A percentile compares a stretch with the other conserved stretches of the same genome.
These are phyloP conservation scores for Botryotinia convoluta DNA, from an alignment of 2,329 filamentous ascomycete species.

Conservation along the genomic window DNA sequence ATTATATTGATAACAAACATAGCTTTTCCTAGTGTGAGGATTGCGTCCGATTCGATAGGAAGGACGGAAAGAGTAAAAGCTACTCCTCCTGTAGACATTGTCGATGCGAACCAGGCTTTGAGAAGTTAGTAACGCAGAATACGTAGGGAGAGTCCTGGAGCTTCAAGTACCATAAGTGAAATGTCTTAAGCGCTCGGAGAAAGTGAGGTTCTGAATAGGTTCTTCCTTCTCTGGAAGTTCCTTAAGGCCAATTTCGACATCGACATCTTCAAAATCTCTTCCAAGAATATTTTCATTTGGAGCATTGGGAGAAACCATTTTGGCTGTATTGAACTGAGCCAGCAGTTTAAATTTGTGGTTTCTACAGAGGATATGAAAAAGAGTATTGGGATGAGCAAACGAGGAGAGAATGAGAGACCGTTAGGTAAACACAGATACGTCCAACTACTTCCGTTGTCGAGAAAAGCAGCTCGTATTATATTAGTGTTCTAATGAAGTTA, in stretches of 20 bases:
- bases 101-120: slow-evolving; percentile 64
- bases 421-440: slow-evolving; percentile 4
- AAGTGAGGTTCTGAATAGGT: background rate
- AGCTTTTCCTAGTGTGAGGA: slow-evolving; percentile 62
- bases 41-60: slow-evolving; percentile 52
- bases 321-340: slow-evolving; percentile 17
- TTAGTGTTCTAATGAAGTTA: slow-evolving; percentile 11
- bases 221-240: slow-evolving; percentile 8
- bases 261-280: background rate
- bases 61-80: slow-evolving; percentile 62
- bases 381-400: background rate
- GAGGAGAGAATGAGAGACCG: slow-evolving; percentile 1
- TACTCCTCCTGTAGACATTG: slow-evolving; percentile 73
- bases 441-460: slow-evolving; percentile 3
- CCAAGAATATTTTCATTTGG: background rate
- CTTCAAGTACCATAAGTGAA: slow-evolving; percentile 17
- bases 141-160: slow-evolving; percentile 25
- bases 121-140: slow-evolving; percentile 28
- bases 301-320: slow-evolving; percentile 10
- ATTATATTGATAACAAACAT: slow-evolving; percentile 68
- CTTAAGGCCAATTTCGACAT: background rate
- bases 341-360: slow-evolving; percentile 13
- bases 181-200: slow-evolving; percentile 18
- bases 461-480: slow-evolving; percentile 6
- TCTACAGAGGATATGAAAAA: background rate